Base-by-base conservation (phyloP, 169 alveolate species). In the Ichthyophthirius multifiliis region DNA sequence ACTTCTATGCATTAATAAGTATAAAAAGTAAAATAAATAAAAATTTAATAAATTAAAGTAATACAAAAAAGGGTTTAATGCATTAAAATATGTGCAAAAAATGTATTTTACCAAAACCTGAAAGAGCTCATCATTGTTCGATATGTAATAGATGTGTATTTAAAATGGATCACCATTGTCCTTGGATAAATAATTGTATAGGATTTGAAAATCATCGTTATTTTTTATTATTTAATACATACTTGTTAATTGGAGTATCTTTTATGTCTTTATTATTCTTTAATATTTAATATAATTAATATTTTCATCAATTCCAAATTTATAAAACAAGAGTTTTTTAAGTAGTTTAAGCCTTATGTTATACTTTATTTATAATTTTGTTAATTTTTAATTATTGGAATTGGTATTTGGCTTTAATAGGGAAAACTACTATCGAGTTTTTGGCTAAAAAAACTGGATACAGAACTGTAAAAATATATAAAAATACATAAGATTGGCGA, bases 81-180 rank as follows among this genome's bases (percentile, higher is more conserved):
- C n/a, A n/a, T n/a, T n/a, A n/a, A 18, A 16, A 27, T 7, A 55
- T 55, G 13, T 55, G 71, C 34, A 34, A 39, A 27, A 55, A 55
- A 27, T 55, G 71, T 23, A 55, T 27, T 55, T 34, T 27, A 27
- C 31, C 13, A n/a, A 78, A 78, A 32, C 85, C 85, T 13, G 18
- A 27, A n/a, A 44, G 85, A 65, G 74, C 79, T 18, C 85, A 78
- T 27, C 85, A 78, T 45, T 78, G 85, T 16, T 20, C 23, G 3
- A 1, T 7, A 30, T 78, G 85, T 30, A 32, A 46, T 18, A 71
- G 45, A 78, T 93, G 96, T 65, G 75, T 90, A 65, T 73, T 76
- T 34, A 75, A 83, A 89, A 93, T 93, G 96, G 96, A 93, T 76
- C 96, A 93, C 71, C 96, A 93, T 77, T 93, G 96, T 18, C 94